phyloP scores from a whole-genome alignment of 179 eudicot genomes.

The Vitellaria paradoxa region DNA sequence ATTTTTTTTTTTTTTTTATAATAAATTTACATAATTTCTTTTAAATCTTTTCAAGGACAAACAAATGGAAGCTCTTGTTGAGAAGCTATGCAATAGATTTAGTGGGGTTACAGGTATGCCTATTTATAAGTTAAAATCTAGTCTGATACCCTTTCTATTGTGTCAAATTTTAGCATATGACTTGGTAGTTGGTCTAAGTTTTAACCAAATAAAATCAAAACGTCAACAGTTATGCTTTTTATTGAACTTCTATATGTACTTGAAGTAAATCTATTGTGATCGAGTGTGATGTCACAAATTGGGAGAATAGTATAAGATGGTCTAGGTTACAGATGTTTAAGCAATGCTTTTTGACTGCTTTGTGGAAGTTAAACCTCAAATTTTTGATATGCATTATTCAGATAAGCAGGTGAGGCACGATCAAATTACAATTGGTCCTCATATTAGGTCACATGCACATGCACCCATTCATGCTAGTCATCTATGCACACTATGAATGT shows the following conservation, averaged over 20 bases:
- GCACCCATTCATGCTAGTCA: neutral
- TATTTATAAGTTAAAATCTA: neutral
- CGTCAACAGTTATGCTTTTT: too few relatives aligned
- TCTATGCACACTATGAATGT: neutral
- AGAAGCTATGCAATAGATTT: slow-evolving; percentile 92
- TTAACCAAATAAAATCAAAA: too few relatives aligned
- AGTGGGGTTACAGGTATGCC: slow-evolving; percentile 81
- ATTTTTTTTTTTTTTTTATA: neutral
- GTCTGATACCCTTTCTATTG: neutral
- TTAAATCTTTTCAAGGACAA: slow-evolving; percentile 57
- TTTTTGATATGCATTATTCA: neutral
- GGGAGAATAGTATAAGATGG: neutral
- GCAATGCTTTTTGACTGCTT: neutral
- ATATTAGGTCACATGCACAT: neutral
- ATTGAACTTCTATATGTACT: neutral
- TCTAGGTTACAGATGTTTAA: neutral
- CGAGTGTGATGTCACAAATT: neutral
- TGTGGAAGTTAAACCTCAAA: neutral
- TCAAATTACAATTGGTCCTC: neutral
- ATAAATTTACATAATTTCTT: neutral
- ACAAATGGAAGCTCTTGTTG: slow-evolving; percentile 97
- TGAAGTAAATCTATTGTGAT: neutral
- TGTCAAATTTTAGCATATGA: too few relatives aligned
- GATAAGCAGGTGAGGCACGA: neutral
- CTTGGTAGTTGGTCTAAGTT: too few relatives aligned